Percentiles rank a stretch among this genome's conserved stretches.
These are phyloP conservation scores for Hypoxylon lenormandii DNA, from an alignment of 495 filamentous ascomycete species.

Conservation along the genomic window DNA sequence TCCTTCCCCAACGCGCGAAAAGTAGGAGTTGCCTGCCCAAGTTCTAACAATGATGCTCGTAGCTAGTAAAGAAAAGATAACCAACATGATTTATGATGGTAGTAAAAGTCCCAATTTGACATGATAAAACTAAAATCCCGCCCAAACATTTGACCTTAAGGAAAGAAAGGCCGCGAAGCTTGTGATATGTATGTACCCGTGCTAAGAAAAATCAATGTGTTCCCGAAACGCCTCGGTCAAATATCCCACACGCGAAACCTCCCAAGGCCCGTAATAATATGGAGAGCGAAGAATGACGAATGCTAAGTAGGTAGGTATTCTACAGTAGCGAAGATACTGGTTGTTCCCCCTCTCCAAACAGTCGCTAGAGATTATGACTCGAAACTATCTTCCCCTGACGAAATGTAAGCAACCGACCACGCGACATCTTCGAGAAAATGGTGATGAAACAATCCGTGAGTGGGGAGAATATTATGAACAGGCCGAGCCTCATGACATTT, in stretches of 20 bases:
- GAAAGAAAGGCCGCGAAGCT: constrained; percentile 40
- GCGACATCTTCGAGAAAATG: constrained; percentile 6
- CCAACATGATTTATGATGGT: constrained; percentile 1
- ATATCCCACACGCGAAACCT: constrained; percentile 10
- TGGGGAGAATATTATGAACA: neutral
- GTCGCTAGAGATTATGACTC: constrained; percentile 29
- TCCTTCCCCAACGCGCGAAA: constrained; percentile 8
- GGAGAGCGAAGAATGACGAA: neutral
- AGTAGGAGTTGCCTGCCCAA: constrained; percentile 12
- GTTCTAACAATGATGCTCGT: constrained; percentile 13
- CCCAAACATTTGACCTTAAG: constrained; percentile 19
- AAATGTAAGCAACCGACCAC: constrained; percentile 28
- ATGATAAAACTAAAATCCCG: constrained; percentile 18
- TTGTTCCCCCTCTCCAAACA: constrained; percentile 14
- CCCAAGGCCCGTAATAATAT: constrained; percentile 4
- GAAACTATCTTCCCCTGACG: constrained; percentile 29
- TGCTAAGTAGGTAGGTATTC: constrained; percentile 6
- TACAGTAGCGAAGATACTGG: constrained; percentile 25
- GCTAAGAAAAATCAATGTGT: constrained; percentile 20
- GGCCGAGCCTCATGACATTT: constrained; percentile 13
- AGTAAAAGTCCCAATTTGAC: constrained; percentile 16
- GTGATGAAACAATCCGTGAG: constrained; percentile 2
- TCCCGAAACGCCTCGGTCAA: constrained; percentile 28
- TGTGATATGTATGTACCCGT: constrained; percentile 32
- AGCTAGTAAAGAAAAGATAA: neutral